Conservation (phyloP, 2,329 filamentous ascomycete genomes). For the Talaromyces islandicus region DNA sequence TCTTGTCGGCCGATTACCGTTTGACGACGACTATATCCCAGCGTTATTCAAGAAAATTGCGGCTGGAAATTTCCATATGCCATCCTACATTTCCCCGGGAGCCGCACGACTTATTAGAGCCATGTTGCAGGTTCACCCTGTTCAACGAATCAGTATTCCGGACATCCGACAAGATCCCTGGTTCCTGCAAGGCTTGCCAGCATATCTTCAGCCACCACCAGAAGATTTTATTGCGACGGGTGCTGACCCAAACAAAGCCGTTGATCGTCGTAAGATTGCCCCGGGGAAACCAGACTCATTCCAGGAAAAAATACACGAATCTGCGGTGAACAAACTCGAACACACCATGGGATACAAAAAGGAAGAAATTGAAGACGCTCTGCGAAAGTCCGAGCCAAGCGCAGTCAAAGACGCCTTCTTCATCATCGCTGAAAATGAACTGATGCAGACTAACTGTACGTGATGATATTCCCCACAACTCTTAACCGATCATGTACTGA, state of each 20-base stretch:
- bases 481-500: slow-evolving; percentile 10
- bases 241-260: slow-evolving; percentile 87
- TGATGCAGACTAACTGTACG: slow-evolving; percentile 93
- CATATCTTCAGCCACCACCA: slow-evolving; percentile 78
- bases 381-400: slow-evolving; percentile 87
- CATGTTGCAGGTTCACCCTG: slow-evolving; percentile 93
- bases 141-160: slow-evolving; percentile 86
- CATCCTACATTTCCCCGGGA: slow-evolving; percentile 81
- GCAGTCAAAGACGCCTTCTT: slow-evolving; percentile 99
- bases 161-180: slow-evolving; percentile 91
- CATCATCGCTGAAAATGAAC: slow-evolving; percentile 94
- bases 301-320: slow-evolving; percentile 83
- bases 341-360: slow-evolving; percentile 98
- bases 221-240: slow-evolving; percentile 93
- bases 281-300: slow-evolving; percentile 71
- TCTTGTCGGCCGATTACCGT: slow-evolving; percentile 68
- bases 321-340: slow-evolving; percentile 90
- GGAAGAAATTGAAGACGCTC: slow-evolving; percentile 88
- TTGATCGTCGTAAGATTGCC: slow-evolving; percentile 74
- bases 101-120: slow-evolving; percentile 70
- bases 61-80: slow-evolving; percentile 86
- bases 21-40: slow-evolving; percentile 97
- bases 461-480: slow-evolving; percentile 18
- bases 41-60: slow-evolving; percentile 97
- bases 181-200: slow-evolving; percentile 81